Evolutionary conservation across 2,329 filamentous ascomycete genomes (phyloP), one percentile per base, ranked within the genome.

Genomic region (Clathrospora elynae): DNA sequence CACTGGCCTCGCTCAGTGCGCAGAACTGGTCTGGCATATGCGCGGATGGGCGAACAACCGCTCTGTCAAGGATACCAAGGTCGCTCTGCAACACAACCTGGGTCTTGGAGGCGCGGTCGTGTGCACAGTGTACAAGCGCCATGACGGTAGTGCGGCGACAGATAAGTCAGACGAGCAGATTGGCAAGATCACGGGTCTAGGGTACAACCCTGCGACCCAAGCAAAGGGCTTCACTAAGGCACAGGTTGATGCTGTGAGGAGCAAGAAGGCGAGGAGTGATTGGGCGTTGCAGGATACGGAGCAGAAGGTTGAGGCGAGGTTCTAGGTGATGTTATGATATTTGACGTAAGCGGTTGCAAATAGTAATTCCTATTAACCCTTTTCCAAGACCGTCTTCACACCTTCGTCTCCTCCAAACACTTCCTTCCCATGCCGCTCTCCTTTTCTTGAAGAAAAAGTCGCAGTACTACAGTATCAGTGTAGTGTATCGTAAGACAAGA

Each of bases 1-100:
- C 0, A 95, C 90, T 0, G 92, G 93, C n/a, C 80, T 97, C 37
- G 93, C 92, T 9, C 92, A 97, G 74, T 96, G 91, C 67, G 89
- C 92, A 4, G 92, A 97, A 75, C 77, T 97, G 9, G 88, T 95
- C 18, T 97, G 92, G 92, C 92, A 97, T 66, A 78, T 97, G 59
- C 83, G 92, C 53, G 92, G 92, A 9, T 96, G 92, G 92, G 92
- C 92, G 13, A 96, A 93, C 73, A 96, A 96, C 76, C 81, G 92
- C 26, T 75, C 83, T 11, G 79, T 87, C 1, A 75, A 81, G 13
- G 78, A 79, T 44, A 93, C 90, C 0, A 81, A 75, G 49, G 83
- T 83, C 45, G 88, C 87, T 43, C 75, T 97, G 53, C 91, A 96
- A 76, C 93, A 97, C 68, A 97, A 97, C 66, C 78, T 97, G 1